Evolutionary conservation across 306 rosid genomes (phyloP).

Genomic region (Acacia crassicarpa): DNA sequence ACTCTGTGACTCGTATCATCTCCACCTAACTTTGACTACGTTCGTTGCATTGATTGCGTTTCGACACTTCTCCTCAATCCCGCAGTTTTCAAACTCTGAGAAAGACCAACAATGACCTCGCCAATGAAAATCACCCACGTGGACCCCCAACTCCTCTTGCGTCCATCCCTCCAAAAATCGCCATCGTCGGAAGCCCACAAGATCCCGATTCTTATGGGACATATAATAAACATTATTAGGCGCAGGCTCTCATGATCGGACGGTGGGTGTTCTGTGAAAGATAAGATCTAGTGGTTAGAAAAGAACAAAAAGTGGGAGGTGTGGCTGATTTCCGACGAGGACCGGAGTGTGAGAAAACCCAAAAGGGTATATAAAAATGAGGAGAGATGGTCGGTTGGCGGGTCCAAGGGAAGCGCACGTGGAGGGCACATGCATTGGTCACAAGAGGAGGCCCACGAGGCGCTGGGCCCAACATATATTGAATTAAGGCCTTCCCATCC

Average conservation of each 20-base stretch:
- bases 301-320: background rate
- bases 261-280: slow-evolving; percentile 2
- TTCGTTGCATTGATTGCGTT: background rate
- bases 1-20: background rate
- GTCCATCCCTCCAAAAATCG: background rate
- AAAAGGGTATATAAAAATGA: background rate
- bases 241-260: background rate
- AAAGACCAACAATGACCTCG: background rate
- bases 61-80: background rate
- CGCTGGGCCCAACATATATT: slow-evolving; percentile 23
- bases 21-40: slow-evolving; percentile 49
- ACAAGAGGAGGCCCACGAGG: slow-evolving; percentile 9
- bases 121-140: background rate
- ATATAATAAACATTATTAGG: background rate
- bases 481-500: background rate
- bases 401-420: slow-evolving; percentile 19
- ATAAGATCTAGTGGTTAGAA: background rate
- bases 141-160: slow-evolving; percentile 18
- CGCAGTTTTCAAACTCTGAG: background rate
- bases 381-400: slow-evolving; percentile 40
- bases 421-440: slow-evolving; percentile 42
- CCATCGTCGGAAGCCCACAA: background rate
- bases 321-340: slow-evolving; percentile 22
- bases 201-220: background rate
- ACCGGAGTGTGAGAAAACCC: background rate